These are phyloP conservation scores for Biscogniauxia sp. DNA, from an alignment of 2,329 filamentous ascomycete species.

Conservation along the genomic window DNA sequence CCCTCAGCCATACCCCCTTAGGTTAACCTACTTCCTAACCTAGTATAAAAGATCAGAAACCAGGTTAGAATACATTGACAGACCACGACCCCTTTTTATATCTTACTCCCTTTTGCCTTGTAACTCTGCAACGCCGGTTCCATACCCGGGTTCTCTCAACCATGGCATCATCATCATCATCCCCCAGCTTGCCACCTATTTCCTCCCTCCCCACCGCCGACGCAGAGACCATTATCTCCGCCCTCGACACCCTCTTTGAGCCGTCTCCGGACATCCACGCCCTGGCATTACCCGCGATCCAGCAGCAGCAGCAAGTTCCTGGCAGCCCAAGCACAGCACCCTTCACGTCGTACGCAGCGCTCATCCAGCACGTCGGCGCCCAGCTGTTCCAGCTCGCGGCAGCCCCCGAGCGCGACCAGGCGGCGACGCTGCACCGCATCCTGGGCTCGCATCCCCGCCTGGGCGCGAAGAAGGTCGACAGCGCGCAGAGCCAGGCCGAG, in stretches of 20 bases:
- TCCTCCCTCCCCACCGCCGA: constrained; percentile 54
- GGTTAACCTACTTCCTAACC: too few species aligned
- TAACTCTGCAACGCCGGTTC: too few species aligned
- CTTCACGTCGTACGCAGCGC: constrained; percentile 65
- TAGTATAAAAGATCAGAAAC: too few species aligned
- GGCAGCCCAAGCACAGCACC: constrained; percentile 47
- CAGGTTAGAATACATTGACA: too few species aligned
- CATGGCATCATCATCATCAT: constrained; percentile 2
- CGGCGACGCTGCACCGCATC: constrained; percentile 63
- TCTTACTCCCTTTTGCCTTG: not conserved
- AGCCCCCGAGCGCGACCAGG: constrained; percentile 40
- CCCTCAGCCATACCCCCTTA: too few species aligned
- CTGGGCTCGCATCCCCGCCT: constrained; percentile 80
- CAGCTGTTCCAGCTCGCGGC: constrained; percentile 56
- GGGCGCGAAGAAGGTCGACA: constrained; percentile 79
- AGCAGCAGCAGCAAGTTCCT: constrained; percentile 33
- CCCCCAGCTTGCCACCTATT: constrained; percentile 54
- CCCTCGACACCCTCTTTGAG: constrained; percentile 82
- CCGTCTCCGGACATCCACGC: constrained; percentile 72
- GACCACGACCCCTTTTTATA: too few species aligned
- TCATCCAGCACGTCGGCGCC: constrained; percentile 65
- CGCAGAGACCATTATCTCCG: constrained; percentile 50
- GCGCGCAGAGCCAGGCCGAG: constrained; percentile 74
- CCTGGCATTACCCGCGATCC: constrained; percentile 67
- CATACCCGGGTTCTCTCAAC: not conserved